Evolutionary conservation across 1,284 basidiomycete genomes (phyloP), one percentile per base, ranked within the genome.

Genomic region (Acaromyces ingoldii): DNA sequence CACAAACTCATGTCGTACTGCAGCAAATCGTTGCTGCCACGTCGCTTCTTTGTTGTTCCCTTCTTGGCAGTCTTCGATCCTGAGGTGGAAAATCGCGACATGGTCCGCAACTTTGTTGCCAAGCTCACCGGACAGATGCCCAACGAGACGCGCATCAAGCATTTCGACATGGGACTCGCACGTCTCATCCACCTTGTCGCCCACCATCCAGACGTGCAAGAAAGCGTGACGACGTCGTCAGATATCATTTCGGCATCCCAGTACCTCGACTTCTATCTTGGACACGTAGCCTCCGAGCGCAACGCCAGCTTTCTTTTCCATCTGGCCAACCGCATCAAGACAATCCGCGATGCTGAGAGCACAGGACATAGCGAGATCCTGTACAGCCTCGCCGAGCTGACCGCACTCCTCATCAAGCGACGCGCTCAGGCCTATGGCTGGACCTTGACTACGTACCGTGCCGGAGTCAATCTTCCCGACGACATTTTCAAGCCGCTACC

Each of bases 1-100:
- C 82, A 80, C 42, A 93, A 92, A 76, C 78, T 93, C 4, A 77
- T 86, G 5, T 72, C 80, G 4, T 79, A 88, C 30, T 76, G 91
- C 10, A 79, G 81, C 26, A 74, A 77, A 6, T 81, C 83, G 30
- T 83, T 84, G 73, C 78, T 93, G 6, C 81, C 84, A 13, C 72
- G 85, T 0, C 80, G 83, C 22, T 96, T 86, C 78, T 88, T 91
- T 67, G 80, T 89, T 37, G 82, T 95, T 55, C 84, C 88, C 0
- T 92, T 95, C 78, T 77, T 99, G 30, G 85, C 87, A 0, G 87
- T 91, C 0, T 86, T 90, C 60, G 95, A 99, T 76, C 93, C 93
- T 0, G 92, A 96, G 64, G 76, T 77, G 24, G 72, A 75, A 48
- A 64, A 69, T 43, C 54, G 55, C 11, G 43, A 38, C 9, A 62